Evolutionary conservation across 2,329 filamentous ascomycete genomes (phyloP), one percentile per base, ranked within the genome.

Genomic region (Pestalotiopsis sp.): DNA sequence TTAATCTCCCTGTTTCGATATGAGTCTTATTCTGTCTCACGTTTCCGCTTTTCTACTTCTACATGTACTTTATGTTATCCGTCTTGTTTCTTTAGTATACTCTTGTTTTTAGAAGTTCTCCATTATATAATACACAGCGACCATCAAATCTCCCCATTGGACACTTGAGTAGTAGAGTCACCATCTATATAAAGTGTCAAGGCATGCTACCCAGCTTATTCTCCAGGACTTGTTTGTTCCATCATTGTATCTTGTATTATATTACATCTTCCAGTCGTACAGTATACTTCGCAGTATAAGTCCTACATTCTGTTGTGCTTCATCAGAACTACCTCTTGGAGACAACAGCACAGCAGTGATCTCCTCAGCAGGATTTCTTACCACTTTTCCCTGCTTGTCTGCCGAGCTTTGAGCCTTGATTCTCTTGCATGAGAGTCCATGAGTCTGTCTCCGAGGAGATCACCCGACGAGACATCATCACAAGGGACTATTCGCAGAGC

Each of bases 401-500:
- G 45, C 45, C 45, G 23, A 9, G 49, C 20, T 64, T 45, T 31
- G 38, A 49, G 39, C 49, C 38, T 41, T 64, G 61, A 12, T 14
- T 49, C 20, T 39, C 61, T 38, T 23, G 5, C 49, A 64, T 49
- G 38, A 66, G n/a, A 56, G 58, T 59, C 45, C 45, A 69, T 69
- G 68, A 67, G 56, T 60, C 25, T 20, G 20, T 49, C 66, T 56
- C 52, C 31, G 59, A 52, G 23, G 64, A 38, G 20, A 7, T 52
- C 27, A 17, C 57, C 64, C 23, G 65, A 62, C 45, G 25, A 56
- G 27, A 52, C 65, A 49, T 69, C 68, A 59, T 69, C 68, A 9
- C 65, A 64, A 67, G 68, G 67, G 56, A 69, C 68, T 11, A 41
- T 69, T 38, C 36, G 23, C 7, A 57, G 38, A 56, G 38, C 6